A percentile compares a stretch with the other conserved stretches of the same genome.
Conservation (phyloP, 352 stramenopile species). For the Phytophthora crassamura region DNA sequence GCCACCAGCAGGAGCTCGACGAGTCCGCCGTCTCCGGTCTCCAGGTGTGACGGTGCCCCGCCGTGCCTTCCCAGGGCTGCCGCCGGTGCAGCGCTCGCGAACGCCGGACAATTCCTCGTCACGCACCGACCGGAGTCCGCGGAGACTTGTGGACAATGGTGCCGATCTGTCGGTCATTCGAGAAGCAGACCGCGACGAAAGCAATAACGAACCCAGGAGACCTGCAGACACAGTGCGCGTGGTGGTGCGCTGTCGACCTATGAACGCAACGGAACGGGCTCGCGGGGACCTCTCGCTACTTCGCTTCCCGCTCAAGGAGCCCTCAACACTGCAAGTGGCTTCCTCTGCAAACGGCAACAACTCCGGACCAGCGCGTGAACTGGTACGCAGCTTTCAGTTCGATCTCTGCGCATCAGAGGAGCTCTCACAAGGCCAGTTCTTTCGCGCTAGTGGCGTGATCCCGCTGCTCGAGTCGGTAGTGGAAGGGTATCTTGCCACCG, state of each 20-base stretch:
- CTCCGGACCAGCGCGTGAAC: conserved; percentile 45
- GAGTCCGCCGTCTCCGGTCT: conserved; percentile 22
- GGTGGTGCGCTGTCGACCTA: conserved; percentile 66
- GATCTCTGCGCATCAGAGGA: conserved; percentile 73
- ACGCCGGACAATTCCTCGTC: conserved; percentile 4
- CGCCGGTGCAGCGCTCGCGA: conserved; percentile 15
- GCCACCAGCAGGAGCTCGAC: conserved; percentile 14
- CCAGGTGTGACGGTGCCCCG: conserved; percentile 11
- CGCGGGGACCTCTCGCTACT: conserved; percentile 62
- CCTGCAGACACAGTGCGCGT: conserved; percentile 56
- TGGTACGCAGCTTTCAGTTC: conserved; percentile 82
- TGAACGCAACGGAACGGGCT: conserved; percentile 57
- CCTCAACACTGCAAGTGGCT: conserved; percentile 62
- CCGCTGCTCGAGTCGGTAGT: conserved; percentile 70
- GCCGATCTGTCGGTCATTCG: conserved; percentile 9
- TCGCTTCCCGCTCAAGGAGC: conserved; percentile 58
- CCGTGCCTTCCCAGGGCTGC: conserved; percentile 4
- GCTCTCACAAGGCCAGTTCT: conserved; percentile 70
- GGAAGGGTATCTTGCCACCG: conserved; percentile 73
- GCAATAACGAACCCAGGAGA: neutral
- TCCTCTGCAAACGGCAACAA: conserved; percentile 36
- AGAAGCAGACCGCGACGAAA: conserved; percentile 1
- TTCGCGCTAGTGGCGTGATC: conserved; percentile 61
- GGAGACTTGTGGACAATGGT: conserved; percentile 3
- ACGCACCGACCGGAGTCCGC: conserved; percentile 11